These are phyloP conservation scores for Dianthus caryophyllus DNA, from an alignment of 148 eudicot genomes.

Conservation along the genomic window DNA sequence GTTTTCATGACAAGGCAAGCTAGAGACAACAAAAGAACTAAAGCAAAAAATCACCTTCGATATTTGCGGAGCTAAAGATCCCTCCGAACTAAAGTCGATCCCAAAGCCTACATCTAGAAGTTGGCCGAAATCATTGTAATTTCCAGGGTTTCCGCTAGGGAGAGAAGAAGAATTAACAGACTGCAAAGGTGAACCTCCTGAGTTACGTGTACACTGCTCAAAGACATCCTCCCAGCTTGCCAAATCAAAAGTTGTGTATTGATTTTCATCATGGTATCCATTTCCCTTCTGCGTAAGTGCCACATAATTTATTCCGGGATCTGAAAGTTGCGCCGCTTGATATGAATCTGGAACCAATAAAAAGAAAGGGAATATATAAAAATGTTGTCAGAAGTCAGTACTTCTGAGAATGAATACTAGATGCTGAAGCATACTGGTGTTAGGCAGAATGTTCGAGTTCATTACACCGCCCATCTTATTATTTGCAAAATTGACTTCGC, in stretches of 20 bases:
- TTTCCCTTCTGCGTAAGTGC: slow-evolving; percentile 26
- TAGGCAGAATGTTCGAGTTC: slow-evolving; percentile 19
- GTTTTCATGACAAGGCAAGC: neutral
- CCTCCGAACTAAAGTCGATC: slow-evolving; percentile 21
- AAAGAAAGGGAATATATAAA: neutral
- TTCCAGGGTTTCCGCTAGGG: slow-evolving; percentile 26
- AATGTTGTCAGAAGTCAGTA: neutral
- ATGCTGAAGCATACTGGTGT: slow-evolving; percentile 23
- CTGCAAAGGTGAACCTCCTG: slow-evolving; percentile 24
- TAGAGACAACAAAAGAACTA: neutral
- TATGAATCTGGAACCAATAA: slow-evolving; percentile 20
- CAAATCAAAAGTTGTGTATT: slow-evolving; percentile 35
- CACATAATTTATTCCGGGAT: slow-evolving; percentile 24
- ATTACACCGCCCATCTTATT: slow-evolving; percentile 18
- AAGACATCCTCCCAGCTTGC: slow-evolving; percentile 44
- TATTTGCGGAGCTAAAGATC: slow-evolving; percentile 18
- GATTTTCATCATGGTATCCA: slow-evolving; percentile 21
- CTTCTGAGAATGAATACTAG: neutral
- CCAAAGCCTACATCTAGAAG: slow-evolving; percentile 29
- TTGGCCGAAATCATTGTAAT: slow-evolving; percentile 31
- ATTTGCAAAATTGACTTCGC: slow-evolving; percentile 21
- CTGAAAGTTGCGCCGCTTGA: slow-evolving; percentile 22
- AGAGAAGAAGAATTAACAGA: slow-evolving; percentile 23
- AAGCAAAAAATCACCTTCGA: slow-evolving; percentile 27
- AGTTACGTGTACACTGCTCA: slow-evolving; percentile 33